Conservation (phyloP, 1,284 basidiomycete genomes). For the Tylopilus sp. region DNA sequence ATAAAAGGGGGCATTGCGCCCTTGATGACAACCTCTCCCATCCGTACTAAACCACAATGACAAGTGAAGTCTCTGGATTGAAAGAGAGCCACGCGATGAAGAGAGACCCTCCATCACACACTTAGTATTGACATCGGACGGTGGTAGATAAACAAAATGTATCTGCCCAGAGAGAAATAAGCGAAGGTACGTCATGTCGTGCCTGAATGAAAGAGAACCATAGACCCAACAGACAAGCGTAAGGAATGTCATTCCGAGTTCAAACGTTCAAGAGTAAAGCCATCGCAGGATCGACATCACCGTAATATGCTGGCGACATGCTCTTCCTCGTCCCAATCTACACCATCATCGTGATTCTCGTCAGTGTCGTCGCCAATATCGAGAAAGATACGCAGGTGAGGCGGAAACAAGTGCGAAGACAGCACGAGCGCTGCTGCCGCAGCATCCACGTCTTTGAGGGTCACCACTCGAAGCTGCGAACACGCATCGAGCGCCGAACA, state of each 20-base stretch:
- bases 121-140: no score
- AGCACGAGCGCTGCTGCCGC: slow-evolving; percentile 2
- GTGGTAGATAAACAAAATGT: background rate
- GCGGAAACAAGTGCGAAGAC: background rate
- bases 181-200: background rate
- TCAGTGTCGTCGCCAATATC: slow-evolving; percentile 17
- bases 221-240: background rate
- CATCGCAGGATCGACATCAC: background rate
- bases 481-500: slow-evolving; percentile 10
- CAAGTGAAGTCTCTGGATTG: no score
- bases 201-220: background rate
- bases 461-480: slow-evolving; percentile 9
- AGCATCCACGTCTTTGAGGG: slow-evolving; percentile 13
- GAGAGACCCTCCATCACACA: no score
- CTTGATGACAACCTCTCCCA: background rate
- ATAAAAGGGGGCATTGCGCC: background rate
- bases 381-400: slow-evolving; percentile 18
- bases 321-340: background rate
- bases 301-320: background rate
- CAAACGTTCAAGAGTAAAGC: background rate
- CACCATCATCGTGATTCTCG: background rate
- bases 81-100: no score
- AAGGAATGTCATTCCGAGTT: background rate
- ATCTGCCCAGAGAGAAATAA: background rate
- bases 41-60: background rate